Base-by-base conservation (phyloP, 139 green algal genomes). In the Chlamydomonas eustigma region DNA sequence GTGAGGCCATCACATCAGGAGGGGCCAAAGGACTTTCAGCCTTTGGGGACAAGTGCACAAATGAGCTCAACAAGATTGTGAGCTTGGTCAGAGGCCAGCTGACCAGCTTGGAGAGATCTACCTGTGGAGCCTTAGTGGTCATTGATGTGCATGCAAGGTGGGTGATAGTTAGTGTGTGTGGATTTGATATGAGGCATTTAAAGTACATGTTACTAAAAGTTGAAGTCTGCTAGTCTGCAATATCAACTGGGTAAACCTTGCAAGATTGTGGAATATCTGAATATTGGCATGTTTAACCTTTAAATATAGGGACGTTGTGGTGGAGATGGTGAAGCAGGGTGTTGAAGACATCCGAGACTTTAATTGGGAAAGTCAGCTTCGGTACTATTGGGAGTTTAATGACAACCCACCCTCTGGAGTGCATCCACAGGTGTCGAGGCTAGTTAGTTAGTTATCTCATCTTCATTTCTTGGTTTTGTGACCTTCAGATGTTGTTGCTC, bases 321-420 rank as follows among this genome's bases (percentile, higher is more conserved):
- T 64, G 0, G 33, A 75, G 52, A 93, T 94, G 89, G 83, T 83
- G 30, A 78, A 78, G 44, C 79, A 89, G 4, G 84, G 87, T 12
- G 90, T 95, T 30, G 78, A 86, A 33, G 79, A 87, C 37, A 66
- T 88, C 36, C 79, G 79, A 4, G 90, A 94, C 84, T 94, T 94
- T 76, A 91, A 92, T 77, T 94, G 90, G 88, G 84, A 88, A 71
- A 84, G 76, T 44, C 84, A 90, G 82, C 58, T 88, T 75, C 80
- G 87, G 6, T 93, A 92, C 82, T 88, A 89, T 76, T 91, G 88
- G 86, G 90, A 94, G 85, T 84, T 90, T 74, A 79, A 93, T 44
- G 90, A 92, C 44, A 71, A 64, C 28, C 88, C 88, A n/a, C 88
- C 88, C 35, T 89, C 81, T 37, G 88, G 79, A 18, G 76, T 86